Conservation (phyloP, 352 stramenopile species). For the Globisporangium abappressorium region DNA sequence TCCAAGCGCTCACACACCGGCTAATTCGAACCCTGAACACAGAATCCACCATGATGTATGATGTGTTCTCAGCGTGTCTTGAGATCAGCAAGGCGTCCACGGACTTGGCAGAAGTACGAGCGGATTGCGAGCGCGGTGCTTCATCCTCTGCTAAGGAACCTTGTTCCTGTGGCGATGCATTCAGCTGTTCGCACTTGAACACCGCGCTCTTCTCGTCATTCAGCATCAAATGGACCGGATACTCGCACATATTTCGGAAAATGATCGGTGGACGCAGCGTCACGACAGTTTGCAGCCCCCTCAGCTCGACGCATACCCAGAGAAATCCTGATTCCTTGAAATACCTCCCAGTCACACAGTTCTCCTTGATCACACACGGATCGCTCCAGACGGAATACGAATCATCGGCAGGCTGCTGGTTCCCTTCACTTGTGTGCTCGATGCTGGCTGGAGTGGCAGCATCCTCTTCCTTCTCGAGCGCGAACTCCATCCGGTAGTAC, state of each 20-base stretch:
- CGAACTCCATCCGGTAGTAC: slow-evolving; percentile 59
- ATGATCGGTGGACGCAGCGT: slow-evolving; percentile 46
- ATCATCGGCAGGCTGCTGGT: not conserved
- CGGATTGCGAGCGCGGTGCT: not conserved
- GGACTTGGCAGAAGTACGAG: not conserved
- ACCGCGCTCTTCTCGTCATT: slow-evolving; percentile 18
- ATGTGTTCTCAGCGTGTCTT: slow-evolving; percentile 12
- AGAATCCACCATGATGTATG: slow-evolving; percentile 36
- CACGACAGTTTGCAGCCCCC: slow-evolving; percentile 53
- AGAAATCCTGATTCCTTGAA: slow-evolving; percentile 53
- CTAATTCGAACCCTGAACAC: slow-evolving; percentile 27
- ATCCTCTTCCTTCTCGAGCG: slow-evolving; percentile 27
- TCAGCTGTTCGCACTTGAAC: not conserved
- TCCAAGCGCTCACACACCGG: slow-evolving; percentile 30
- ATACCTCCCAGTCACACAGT: slow-evolving; percentile 52
- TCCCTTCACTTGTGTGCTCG: not conserved
- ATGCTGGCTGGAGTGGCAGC: not conserved
- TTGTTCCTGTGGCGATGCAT: not conserved
- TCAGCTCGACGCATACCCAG: slow-evolving; percentile 65
- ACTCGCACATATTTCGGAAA: slow-evolving; percentile 44
- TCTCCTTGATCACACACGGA: slow-evolving; percentile 62
- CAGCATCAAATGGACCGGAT: slow-evolving; percentile 34
- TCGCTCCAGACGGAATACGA: slow-evolving; percentile 46
- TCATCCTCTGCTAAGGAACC: not conserved
- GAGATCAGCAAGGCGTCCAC: not conserved